A percentile compares a stretch with the other conserved stretches of the same genome.
These are phyloP conservation scores for Jatropha multifida DNA, from an alignment of 441 rosid species.

Conservation along the genomic window DNA sequence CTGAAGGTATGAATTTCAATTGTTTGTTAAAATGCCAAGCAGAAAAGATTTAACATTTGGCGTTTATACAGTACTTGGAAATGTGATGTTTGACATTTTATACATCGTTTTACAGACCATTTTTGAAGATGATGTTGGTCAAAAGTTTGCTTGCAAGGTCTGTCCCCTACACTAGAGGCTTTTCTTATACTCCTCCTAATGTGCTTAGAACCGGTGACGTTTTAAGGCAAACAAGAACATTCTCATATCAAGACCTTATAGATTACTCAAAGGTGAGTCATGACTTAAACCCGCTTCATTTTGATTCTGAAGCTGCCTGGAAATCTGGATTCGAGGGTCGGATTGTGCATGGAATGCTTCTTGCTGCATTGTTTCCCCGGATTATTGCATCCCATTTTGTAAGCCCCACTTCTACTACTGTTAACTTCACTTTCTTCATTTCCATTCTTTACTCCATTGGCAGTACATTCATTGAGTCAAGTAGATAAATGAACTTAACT, in stretches of 20 bases:
- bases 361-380: conserved; percentile 78
- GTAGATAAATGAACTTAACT: no score
- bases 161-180: conserved; percentile 31
- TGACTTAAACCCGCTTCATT: conserved; percentile 74
- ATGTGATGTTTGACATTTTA: not conserved
- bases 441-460: not conserved
- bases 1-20: not conserved
- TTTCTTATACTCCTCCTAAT: conserved; percentile 37
- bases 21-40: conserved; percentile 20
- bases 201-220: conserved; percentile 56
- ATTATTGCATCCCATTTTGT: conserved; percentile 74
- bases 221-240: conserved; percentile 55
- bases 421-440: not conserved
- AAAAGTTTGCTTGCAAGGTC: conserved; percentile 24
- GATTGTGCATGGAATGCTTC: conserved; percentile 88
- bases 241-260: conserved; percentile 54
- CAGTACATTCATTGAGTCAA: no score
- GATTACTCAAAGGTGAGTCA: conserved; percentile 70
- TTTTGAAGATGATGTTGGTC: conserved; percentile 24
- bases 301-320: conserved; percentile 56
- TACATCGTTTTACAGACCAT: not conserved
- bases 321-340: conserved; percentile 60
- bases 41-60: not conserved
- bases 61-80: not conserved
- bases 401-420: conserved; percentile 29